A percentile compares a stretch with the other conserved stretches of the same genome.
phyloP scores from a whole-genome alignment of 2,329 filamentous ascomycete species.

The Teratosphaeria viscida region DNA sequence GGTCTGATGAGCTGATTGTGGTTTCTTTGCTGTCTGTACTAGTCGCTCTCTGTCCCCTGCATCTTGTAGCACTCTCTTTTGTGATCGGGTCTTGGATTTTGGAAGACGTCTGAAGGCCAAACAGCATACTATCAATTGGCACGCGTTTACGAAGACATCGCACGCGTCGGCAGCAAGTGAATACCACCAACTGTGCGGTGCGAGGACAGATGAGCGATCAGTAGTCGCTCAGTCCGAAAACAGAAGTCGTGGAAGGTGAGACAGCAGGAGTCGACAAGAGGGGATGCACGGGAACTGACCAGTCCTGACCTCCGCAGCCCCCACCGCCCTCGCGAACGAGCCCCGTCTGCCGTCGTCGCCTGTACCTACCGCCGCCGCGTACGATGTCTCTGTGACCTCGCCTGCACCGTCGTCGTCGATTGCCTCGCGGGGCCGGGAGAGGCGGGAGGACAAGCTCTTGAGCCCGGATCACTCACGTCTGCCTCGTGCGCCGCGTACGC shows the following conservation, averaged over 20 bases:
- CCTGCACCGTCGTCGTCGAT: background rate
- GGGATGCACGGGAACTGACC: background rate
- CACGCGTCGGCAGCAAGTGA: background rate
- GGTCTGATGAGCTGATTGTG: background rate
- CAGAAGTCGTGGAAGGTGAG: conserved; percentile 6
- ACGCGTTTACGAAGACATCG: background rate
- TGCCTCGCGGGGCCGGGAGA: conserved; percentile 1
- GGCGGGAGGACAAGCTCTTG: conserved; percentile 3
- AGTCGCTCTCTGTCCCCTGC: background rate
- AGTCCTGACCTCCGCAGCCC: background rate
- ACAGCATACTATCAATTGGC: background rate
- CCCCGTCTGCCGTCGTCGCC: conserved; percentile 7
- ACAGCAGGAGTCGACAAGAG: background rate
- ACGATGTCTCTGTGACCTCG: conserved; percentile 6
- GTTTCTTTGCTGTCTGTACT: background rate
- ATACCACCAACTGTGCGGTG: background rate
- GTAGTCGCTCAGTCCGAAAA: conserved; percentile 5
- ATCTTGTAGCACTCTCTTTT: background rate
- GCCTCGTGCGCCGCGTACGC: conserved; percentile 18
- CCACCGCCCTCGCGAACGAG: conserved; percentile 1
- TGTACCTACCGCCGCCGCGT: background rate
- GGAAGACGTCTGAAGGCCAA: background rate
- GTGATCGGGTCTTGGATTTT: background rate
- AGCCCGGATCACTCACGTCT: conserved; percentile 15
- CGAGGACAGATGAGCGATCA: conserved; percentile 5